These are phyloP conservation scores for Penicillium rolfsii DNA, from an alignment of 2,329 filamentous ascomycete species.

Conservation along the genomic window DNA sequence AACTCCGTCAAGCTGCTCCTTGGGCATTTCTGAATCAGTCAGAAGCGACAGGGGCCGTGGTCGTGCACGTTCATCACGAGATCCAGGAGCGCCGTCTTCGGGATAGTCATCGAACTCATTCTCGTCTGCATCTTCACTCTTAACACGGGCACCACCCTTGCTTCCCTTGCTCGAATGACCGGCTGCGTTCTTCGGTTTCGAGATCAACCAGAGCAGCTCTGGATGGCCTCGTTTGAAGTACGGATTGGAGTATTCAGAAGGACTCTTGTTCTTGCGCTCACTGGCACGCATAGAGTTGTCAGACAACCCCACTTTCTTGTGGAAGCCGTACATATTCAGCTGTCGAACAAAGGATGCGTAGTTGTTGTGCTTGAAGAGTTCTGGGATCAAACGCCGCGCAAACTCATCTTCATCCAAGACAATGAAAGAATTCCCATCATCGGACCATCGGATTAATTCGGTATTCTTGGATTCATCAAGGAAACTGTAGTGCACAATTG, in stretches of 20 bases:
- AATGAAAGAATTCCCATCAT: constrained; percentile 94
- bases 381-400: constrained; percentile 71
- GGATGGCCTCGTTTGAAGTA: constrained; percentile 94
- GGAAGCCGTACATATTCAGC: constrained; percentile 67
- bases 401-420: constrained; percentile 95
- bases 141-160: constrained; percentile 45
- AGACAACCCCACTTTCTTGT: constrained; percentile 79
- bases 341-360: constrained; percentile 77
- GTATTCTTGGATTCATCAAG: constrained; percentile 91
- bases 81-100: constrained; percentile 44
- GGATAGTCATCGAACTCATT: constrained; percentile 62
- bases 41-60: constrained; percentile 50
- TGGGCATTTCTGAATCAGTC: constrained; percentile 52
- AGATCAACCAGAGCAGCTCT: constrained; percentile 92
- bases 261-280: constrained; percentile 95
- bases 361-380: constrained; percentile 79
- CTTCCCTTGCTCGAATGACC: constrained; percentile 58
- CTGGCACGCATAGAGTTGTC: constrained; percentile 98
- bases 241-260: constrained; percentile 96
- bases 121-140: constrained; percentile 65
- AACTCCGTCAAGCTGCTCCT: constrained; percentile 76
- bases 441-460: constrained; percentile 94
- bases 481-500: constrained; percentile 64
- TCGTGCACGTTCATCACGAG: constrained; percentile 41
- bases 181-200: constrained; percentile 81